Conservation (phyloP, 1,139 yeast species). For the Debaryomyces psychrophilus region DNA sequence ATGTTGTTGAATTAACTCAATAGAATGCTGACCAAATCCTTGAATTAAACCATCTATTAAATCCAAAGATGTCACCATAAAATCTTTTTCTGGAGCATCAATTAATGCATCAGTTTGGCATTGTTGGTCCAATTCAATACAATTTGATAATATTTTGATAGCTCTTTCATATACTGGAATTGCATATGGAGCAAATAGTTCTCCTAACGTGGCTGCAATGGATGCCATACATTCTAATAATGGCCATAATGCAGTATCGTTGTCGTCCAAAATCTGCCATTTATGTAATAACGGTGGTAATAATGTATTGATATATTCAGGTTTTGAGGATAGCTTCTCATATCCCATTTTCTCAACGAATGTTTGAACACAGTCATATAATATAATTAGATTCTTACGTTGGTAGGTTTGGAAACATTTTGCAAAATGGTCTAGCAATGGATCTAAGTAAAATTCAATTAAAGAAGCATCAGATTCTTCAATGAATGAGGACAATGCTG, state of each 20-base stretch:
- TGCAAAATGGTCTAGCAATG: slow-evolving; percentile 69
- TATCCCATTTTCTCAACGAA: slow-evolving; percentile 76
- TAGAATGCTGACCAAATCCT: slow-evolving; percentile 72
- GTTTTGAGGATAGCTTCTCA: slow-evolving; percentile 55
- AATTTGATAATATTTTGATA: slow-evolving; percentile 63
- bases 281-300: slow-evolving; percentile 80
- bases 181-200: slow-evolving; percentile 86
- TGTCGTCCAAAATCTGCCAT: slow-evolving; percentile 76
- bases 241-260: slow-evolving; percentile 88
- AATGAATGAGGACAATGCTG: slow-evolving; percentile 80
- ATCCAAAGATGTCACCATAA: slow-evolving; percentile 85
- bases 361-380: slow-evolving; percentile 93
- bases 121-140: slow-evolving; percentile 68
- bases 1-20: slow-evolving; percentile 53
- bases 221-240: slow-evolving; percentile 89
- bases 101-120: slow-evolving; percentile 67
- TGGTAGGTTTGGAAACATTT: slow-evolving; percentile 78
- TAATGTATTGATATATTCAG: slow-evolving; percentile 59
- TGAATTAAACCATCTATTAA: slow-evolving; percentile 90
- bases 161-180: slow-evolving; percentile 86
- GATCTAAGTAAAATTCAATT: slow-evolving; percentile 50
- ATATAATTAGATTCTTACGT: slow-evolving; percentile 74
- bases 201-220: slow-evolving; percentile 85
- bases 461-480: slow-evolving; percentile 74
- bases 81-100: slow-evolving; percentile 87